Evolutionary conservation across 306 rosid species (phyloP), one percentile per base, ranked within the genome.

Genomic region (Trichosanthes truncata): DNA sequence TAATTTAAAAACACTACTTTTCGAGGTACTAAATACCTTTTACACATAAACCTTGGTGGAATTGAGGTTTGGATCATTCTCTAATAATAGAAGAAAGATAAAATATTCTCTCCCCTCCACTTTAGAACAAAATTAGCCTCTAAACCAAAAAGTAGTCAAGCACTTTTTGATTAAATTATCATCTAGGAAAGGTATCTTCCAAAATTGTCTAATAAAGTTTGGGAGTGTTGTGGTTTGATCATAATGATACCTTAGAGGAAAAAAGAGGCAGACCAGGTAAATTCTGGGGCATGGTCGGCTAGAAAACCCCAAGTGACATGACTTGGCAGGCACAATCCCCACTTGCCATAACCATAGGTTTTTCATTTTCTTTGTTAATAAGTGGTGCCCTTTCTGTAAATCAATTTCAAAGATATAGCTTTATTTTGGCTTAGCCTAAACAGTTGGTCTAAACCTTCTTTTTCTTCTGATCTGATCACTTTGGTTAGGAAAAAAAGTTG

Each of bases 91-190:
- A 71, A 72, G 40, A 72, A 72, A 72, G 38, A 25, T 76, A 14
- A 69, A 77, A 21, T 63, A 69, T 71, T 83, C 78, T 55, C 69
- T 55, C 59, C 72, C 31, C 84, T 82, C 49, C 56, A 73, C 80
- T 73, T 36, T 25, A 48, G 25, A 18, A 21, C 55, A 55, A 68
- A 79, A 77, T 74, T 82, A 82, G 80, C 46, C 76, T 60, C 62
- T 21, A 55, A 80, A 75, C 75, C 3, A 29, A 63, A 53, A 74
- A 49, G 23, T 43, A 49, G 23, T 43, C 31, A n/a, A 69, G 41
- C 80, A 79, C 62, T 74, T 21, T 25, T 45, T 71, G 3, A 21
- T 71, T 21, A 23, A 29, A 71, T 71, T 45, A 45, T 46, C 59
- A 66, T 57, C 49, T 26, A 80, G 68, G 57, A 69, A 68, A 71